phyloP scores from a whole-genome alignment of 306 rosid species.

The Acmispon strigosus region DNA sequence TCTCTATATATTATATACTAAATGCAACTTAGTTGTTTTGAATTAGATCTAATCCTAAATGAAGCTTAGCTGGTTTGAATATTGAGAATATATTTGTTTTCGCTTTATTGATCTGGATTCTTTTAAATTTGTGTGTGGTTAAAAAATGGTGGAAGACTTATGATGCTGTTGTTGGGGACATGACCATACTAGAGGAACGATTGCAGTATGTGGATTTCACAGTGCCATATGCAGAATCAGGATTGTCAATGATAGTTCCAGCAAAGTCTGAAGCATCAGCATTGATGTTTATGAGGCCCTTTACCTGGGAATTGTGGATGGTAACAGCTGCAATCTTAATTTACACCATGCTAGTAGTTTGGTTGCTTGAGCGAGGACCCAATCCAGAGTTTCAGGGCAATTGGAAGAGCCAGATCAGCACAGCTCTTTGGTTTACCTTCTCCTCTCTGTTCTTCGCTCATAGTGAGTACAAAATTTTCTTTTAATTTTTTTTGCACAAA shows the following conservation, averaged over 20 bases:
- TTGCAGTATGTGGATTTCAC: slow-evolving; percentile 53
- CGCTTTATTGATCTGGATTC: background rate
- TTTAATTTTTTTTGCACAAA: background rate
- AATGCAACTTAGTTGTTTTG: background rate
- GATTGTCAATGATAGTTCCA: slow-evolving; percentile 56
- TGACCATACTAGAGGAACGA: slow-evolving; percentile 50
- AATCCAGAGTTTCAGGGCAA: slow-evolving; percentile 54
- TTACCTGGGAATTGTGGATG: slow-evolving; percentile 55
- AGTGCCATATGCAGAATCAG: slow-evolving; percentile 68
- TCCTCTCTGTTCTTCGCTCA: slow-evolving; percentile 69
- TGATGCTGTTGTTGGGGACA: slow-evolving; percentile 63
- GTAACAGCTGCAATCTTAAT: slow-evolving; percentile 25
- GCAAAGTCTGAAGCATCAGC: slow-evolving; percentile 24
- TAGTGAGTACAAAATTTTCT: slow-evolving; percentile 38
- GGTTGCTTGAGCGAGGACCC: slow-evolving; percentile 49
- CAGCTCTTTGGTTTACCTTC: slow-evolving; percentile 61
- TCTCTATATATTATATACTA: background rate
- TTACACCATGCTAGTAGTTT: slow-evolving; percentile 52
- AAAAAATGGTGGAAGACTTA: slow-evolving; percentile 33
- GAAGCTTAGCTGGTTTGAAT: background rate
- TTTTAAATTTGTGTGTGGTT: slow-evolving; percentile 8
- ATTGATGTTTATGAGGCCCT: slow-evolving; percentile 66
- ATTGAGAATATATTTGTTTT: background rate
- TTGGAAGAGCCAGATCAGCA: slow-evolving; percentile 48
- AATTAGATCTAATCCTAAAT: background rate